Base-by-base conservation (phyloP, 2,329 filamentous ascomycete genomes). In the Epichloe gansuensis region DNA sequence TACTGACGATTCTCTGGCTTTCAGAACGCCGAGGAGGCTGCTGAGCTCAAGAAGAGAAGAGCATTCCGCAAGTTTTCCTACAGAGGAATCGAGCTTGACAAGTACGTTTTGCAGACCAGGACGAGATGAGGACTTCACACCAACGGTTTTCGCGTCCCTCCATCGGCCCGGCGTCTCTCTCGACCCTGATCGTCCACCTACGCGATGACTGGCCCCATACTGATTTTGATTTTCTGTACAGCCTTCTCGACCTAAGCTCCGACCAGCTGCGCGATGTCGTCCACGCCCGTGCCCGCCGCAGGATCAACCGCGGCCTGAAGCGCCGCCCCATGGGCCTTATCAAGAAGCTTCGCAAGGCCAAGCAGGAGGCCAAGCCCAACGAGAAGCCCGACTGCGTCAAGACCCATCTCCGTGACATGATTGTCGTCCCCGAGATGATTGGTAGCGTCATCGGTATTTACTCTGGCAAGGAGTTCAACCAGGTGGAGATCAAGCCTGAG, bases 391-490 rank as follows among this genome's bases (percentile, higher is more conserved):
- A 95, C 72, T 82, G 93, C 69, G 91, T 97, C 82, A 96, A 96
- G 87, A 98, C 91, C 60, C 91, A 98, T 76, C 86, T 98, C 69
- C 91, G 91, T 77, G 86, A 98, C 82, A 98, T 98, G 93, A 96
- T 98, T 75, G 85, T 98, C 72, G 93, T 98, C 66, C 93, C 93
- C 68, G 93, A 98, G 83, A 97, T 98, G 93, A 98, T 98, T 72
- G 93, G 93, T 69, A 88, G 82, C 76, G 91, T 98, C 69, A 87
- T 98, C 69, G 93, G 91, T 73, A 93, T 98, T 82, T 98, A 98
- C 88, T 95, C 89, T 64, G 93, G 93, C 73, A 98, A 98, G 86
- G 91, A 97, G 78, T 98, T 98, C 88, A 98, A 98, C 86, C 91
- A 96, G 83, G 91, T 98, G 68, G 93, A 98, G 78, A 93, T 98